Evolutionary conservation across 2,329 filamentous ascomycete genomes (phyloP).

Genomic region (Ambrosiella xylebori): DNA sequence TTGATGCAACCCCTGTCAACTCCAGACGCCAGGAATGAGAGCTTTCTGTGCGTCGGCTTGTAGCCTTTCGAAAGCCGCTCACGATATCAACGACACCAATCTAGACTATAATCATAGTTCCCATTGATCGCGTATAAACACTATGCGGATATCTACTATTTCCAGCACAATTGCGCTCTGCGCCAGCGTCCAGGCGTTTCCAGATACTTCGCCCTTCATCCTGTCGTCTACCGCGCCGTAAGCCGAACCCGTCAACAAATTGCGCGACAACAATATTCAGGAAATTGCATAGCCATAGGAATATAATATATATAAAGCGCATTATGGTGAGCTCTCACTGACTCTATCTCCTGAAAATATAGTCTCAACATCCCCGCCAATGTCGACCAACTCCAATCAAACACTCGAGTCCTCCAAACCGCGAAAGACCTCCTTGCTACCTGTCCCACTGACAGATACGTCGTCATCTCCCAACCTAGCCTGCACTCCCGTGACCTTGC

Average conservation of each 20-base stretch:
- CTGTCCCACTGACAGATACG: slow-evolving; percentile 61
- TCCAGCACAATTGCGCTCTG: slow-evolving; percentile 36
- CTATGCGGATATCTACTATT: slow-evolving; percentile 39
- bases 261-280: background rate
- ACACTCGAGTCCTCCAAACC: slow-evolving; percentile 25
- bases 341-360: slow-evolving; percentile 8
- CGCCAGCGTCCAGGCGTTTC: slow-evolving; percentile 52
- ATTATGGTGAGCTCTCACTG: too few relatives aligned
- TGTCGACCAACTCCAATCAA: slow-evolving; percentile 29
- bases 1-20: background rate
- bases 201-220: slow-evolving; percentile 76
- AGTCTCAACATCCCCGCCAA: slow-evolving; percentile 22
- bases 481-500: slow-evolving; percentile 51
- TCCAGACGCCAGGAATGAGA: background rate
- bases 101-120: background rate
- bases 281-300: too few relatives aligned
- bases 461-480: slow-evolving; percentile 62
- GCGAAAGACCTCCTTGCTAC: slow-evolving; percentile 36
- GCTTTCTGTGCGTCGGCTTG: background rate
- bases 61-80: background rate
- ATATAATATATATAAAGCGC: too few relatives aligned
- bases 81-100: background rate
- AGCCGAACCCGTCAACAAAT: slow-evolving; percentile 18
- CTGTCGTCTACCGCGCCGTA: slow-evolving; percentile 75
- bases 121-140: slow-evolving; percentile 14